These are phyloP conservation scores for Aspergillus spinulosporus DNA, from an alignment of 2,329 filamentous ascomycete species.

Conservation along the genomic window DNA sequence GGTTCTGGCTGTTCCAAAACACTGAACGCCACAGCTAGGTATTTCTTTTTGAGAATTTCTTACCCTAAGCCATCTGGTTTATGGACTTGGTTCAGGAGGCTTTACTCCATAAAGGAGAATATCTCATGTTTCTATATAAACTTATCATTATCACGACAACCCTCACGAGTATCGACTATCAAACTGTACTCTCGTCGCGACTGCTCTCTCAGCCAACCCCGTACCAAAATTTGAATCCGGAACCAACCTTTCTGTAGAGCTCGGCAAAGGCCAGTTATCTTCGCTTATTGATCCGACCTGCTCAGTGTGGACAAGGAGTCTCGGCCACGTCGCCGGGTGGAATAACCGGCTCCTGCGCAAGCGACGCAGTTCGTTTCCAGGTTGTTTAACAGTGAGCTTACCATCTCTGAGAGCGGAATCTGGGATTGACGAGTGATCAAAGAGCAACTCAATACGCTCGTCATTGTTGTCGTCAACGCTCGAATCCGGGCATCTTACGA, in stretches of 20 bases:
- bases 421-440: not conserved
- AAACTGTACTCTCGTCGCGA: not conserved
- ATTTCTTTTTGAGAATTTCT: too few species aligned
- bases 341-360: not conserved
- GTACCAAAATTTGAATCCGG: not conserved
- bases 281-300: too few species aligned
- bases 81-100: too few species aligned
- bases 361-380: not conserved
- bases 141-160: too few species aligned
- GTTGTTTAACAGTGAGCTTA: not conserved
- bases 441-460: conserved; percentile 7
- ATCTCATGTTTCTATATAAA: too few species aligned
- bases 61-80: too few species aligned
- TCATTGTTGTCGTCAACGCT: not conserved
- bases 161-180: not conserved
- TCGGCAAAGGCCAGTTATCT: not conserved
- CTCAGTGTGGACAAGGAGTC: too few species aligned
- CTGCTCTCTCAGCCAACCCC: not conserved
- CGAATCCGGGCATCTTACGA: not conserved
- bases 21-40: too few species aligned
- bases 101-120: too few species aligned
- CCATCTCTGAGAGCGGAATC: not conserved
- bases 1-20: too few species aligned
- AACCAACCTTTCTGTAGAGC: not conserved
- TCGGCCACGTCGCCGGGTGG: not conserved